These are phyloP conservation scores for Cryptosporidium tyzzeri DNA, from an alignment of 169 alveolate genomes.

Conservation along the genomic window DNA sequence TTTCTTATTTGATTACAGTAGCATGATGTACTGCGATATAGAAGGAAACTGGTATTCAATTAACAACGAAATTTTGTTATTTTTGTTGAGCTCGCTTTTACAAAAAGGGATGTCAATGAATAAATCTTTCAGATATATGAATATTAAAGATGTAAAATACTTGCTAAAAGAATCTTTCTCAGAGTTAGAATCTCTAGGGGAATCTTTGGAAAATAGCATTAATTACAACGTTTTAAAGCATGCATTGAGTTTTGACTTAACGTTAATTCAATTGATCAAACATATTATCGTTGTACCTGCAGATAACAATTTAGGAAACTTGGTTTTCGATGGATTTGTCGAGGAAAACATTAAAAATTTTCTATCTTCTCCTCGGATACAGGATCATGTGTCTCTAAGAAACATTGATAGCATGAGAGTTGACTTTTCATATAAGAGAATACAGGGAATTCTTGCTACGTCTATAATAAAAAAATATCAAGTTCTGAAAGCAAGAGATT, in stretches of 20 bases:
- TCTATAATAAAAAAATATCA: conserved; percentile 2
- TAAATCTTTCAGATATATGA: conserved; percentile 9
- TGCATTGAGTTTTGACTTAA: conserved; percentile 53
- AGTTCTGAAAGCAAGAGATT: conserved; percentile 28
- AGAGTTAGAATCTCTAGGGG: not conserved
- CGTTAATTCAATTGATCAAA: conserved; percentile 20
- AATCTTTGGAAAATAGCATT: not conserved
- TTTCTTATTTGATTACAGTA: conserved; percentile 32
- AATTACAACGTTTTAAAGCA: conserved; percentile 38
- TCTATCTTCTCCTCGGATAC: not conserved
- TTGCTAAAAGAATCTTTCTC: conserved; percentile 1
- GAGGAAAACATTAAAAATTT: not conserved
- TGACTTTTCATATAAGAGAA: conserved; percentile 34
- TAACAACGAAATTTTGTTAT: not conserved
- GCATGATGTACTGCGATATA: conserved; percentile 49
- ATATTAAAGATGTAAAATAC: not conserved
- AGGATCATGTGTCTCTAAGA: not conserved
- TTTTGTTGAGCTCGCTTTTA: conserved; percentile 14
- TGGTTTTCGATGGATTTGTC: not conserved
- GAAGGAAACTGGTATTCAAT: conserved; percentile 59
- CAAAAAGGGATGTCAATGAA: conserved; percentile 28
- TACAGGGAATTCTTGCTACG: conserved; percentile 35
- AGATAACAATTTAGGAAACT: not conserved
- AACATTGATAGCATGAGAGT: not conserved
- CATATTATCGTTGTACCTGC: conserved; percentile 1